These are phyloP conservation scores for Phalaenopsis hybrid DNA, from an alignment of 116 monocot species.

Conservation along the genomic window DNA sequence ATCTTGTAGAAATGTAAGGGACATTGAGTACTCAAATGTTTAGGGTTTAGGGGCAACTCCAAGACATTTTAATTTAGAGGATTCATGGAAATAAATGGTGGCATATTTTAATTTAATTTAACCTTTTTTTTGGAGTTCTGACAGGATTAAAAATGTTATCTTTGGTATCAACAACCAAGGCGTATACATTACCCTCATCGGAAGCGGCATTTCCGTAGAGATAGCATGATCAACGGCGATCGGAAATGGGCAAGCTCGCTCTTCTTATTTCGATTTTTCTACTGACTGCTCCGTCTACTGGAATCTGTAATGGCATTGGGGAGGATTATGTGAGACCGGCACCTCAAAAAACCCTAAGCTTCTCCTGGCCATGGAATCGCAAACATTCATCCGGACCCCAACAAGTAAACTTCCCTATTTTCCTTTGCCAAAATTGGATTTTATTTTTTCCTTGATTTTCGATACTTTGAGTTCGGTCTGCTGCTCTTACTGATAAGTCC, in stretches of 20 bases:
- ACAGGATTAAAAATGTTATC: too few species aligned
- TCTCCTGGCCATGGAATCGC: conserved; percentile 46
- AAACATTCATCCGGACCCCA: conserved; percentile 37
- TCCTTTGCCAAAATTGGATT: conserved; percentile 1
- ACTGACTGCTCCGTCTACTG: not conserved
- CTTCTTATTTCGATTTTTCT: not conserved
- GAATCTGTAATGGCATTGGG: conserved; percentile 6
- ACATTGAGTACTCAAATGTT: too few species aligned
- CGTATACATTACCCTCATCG: too few species aligned
- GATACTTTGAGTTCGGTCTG: not conserved
- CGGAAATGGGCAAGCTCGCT: not conserved
- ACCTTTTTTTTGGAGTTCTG: too few species aligned
- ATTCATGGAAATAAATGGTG: too few species aligned
- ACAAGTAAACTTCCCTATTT: conserved; percentile 28
- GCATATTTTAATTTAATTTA: too few species aligned
- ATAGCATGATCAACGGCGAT: not conserved
- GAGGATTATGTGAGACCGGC: conserved; percentile 60
- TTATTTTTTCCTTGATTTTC: not conserved
- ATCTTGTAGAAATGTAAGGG: too few species aligned
- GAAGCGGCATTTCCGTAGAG: too few species aligned
- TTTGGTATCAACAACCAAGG: too few species aligned
- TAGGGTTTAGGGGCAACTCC: too few species aligned
- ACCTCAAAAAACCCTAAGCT: conserved; percentile 35
- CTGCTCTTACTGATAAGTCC: not conserved
- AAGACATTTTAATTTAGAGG: too few species aligned